A percentile compares a stretch with the other conserved stretches of the same genome.
These are phyloP conservation scores for Pilaira anomala DNA, from an alignment of 192 early-diverging fungal genomes.

Conservation along the genomic window DNA sequence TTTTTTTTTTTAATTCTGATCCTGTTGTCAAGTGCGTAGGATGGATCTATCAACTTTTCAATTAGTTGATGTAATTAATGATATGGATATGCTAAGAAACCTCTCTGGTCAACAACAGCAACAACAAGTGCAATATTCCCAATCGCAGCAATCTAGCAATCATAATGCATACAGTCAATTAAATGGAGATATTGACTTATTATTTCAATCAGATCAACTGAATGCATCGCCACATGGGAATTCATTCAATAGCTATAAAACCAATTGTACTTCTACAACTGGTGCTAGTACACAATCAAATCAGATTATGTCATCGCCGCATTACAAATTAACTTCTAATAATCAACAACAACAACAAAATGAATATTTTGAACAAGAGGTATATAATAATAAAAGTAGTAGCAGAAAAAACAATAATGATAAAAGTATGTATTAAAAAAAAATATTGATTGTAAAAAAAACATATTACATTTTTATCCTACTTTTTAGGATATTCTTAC, in stretches of 20 bases:
- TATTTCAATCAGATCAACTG: not conserved
- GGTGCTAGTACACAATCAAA: not conserved
- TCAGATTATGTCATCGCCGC: not conserved
- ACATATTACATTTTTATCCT: not conserved
- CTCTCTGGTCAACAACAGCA: slow-evolving; percentile 1
- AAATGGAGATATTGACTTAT: slow-evolving; percentile 1
- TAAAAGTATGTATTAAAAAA: not conserved
- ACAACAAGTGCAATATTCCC: not conserved
- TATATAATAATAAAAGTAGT: no score
- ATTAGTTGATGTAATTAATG: slow-evolving; percentile 14
- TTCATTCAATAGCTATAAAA: not conserved
- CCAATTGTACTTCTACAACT: not conserved
- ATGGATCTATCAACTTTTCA: slow-evolving; percentile 21
- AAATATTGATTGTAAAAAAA: not conserved
- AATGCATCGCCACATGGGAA: slow-evolving; percentile 3
- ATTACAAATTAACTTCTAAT: not conserved
- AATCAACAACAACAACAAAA: not conserved
- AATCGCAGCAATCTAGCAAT: not conserved
- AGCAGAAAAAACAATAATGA: not conserved
- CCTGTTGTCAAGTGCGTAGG: not conserved
- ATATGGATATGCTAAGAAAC: slow-evolving; percentile 14
- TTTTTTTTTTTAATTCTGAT: not conserved
- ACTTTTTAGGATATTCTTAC: slow-evolving; percentile 42
- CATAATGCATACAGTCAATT: not conserved
- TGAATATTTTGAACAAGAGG: slow-evolving; percentile 27